Conservation (phyloP, 352 stramenopile species). For the Phytopythium oedochilum region DNA sequence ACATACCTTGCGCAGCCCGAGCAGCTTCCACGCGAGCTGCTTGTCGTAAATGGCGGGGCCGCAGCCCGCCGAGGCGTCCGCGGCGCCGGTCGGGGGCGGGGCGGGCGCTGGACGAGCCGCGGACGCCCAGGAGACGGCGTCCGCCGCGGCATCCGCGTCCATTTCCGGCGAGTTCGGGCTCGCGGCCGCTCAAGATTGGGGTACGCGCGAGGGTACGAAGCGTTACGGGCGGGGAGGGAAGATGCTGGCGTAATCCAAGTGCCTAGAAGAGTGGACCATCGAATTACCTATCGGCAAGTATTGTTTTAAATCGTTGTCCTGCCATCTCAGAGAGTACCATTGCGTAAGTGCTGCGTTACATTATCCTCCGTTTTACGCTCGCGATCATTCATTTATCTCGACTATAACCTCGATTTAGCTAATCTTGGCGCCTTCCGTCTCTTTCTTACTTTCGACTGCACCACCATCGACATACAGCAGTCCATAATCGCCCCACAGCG, state of each 20-base stretch:
- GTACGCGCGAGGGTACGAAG: neutral
- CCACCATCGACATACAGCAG: too few relatives aligned
- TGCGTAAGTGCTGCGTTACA: too few relatives aligned
- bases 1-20: slow-evolving; percentile 40
- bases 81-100: neutral
- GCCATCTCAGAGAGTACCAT: too few relatives aligned
- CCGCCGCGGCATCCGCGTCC: neutral
- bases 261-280: too few relatives aligned
- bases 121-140: neutral
- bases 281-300: too few relatives aligned
- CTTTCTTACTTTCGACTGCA: too few relatives aligned
- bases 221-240: too few relatives aligned
- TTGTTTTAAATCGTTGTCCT: neutral
- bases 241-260: neutral
- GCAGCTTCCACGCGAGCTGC: slow-evolving; percentile 54
- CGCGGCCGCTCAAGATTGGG: neutral
- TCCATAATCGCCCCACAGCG: too few relatives aligned
- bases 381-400: too few relatives aligned
- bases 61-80: neutral
- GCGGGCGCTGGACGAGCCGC: neutral
- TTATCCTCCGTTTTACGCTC: too few relatives aligned
- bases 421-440: too few relatives aligned
- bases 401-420: too few relatives aligned
- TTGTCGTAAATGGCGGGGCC: slow-evolving; percentile 42
- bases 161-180: neutral